Evolutionary conservation across 1,284 basidiomycete species (phyloP).

Genomic region (Vanrija sp.): DNA sequence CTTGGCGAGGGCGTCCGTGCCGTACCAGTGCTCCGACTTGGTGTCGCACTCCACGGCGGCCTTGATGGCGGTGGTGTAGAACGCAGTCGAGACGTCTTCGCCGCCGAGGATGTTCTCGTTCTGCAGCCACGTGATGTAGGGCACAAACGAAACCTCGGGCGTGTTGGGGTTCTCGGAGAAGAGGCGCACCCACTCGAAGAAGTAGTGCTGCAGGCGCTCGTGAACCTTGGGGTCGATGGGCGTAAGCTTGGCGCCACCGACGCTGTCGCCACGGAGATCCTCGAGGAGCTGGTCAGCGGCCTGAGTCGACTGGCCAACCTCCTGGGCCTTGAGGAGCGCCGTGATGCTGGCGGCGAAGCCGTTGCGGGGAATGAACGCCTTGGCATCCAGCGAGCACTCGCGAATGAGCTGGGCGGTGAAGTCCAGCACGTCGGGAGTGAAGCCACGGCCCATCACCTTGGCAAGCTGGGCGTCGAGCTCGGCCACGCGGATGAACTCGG

Average conservation of each 20-base stretch:
- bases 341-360: constrained; percentile 82
- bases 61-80: constrained; percentile 97
- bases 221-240: constrained; percentile 48
- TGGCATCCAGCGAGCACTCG: constrained; percentile 75
- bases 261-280: constrained; percentile 31
- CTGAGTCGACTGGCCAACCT: constrained; percentile 33
- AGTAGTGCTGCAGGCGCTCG: constrained; percentile 57
- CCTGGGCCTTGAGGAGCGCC: constrained; percentile 61
- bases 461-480: constrained; percentile 90
- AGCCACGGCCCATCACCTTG: constrained; percentile 72
- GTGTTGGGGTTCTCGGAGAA: constrained; percentile 64
- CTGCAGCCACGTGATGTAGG: constrained; percentile 94
- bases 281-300: constrained; percentile 46
- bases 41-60: constrained; percentile 88
- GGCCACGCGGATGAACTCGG: constrained; percentile 70
- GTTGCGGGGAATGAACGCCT: constrained; percentile 67
- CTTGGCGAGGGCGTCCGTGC: constrained; percentile 91
- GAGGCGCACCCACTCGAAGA: constrained; percentile 84
- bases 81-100: constrained; percentile 94
- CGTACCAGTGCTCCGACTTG: constrained; percentile 77
- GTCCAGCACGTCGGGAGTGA: constrained; percentile 70
- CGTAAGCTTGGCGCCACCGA: constrained; percentile 19
- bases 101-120: constrained; percentile 95
- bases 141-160: constrained; percentile 92
- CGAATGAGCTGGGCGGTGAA: constrained; percentile 81